phyloP scores from a whole-genome alignment of 768 basidiomycete genomes.

The Suillus luteus region DNA sequence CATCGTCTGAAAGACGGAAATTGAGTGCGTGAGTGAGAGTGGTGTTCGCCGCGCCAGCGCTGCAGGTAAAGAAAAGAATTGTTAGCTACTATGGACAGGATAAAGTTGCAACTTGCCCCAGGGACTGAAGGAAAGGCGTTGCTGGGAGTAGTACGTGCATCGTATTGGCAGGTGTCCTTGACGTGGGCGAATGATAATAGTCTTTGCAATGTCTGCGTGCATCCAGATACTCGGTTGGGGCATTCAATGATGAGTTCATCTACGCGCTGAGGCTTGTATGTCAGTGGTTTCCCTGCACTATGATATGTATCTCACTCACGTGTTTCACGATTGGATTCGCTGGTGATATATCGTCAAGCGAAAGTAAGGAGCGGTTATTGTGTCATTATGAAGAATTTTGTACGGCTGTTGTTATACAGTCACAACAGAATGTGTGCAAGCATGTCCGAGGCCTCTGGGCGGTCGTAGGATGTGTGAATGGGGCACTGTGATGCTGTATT shows the following conservation, averaged over 20 bases:
- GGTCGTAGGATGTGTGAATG: constrained; percentile 76
- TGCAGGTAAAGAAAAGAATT: too few relatives aligned
- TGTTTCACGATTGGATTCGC: constrained; percentile 79
- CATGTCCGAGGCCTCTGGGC: constrained; percentile 77
- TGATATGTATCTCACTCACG: constrained; percentile 23
- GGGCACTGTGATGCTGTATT: constrained; percentile 44
- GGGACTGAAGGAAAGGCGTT: too few relatives aligned
- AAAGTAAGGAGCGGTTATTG: constrained; percentile 74
- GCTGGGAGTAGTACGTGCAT: too few relatives aligned
- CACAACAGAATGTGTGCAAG: constrained; percentile 79
- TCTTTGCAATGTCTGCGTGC: constrained; percentile 63
- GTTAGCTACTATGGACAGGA: too few relatives aligned
- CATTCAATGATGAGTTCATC: constrained; percentile 82
- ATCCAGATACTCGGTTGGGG: constrained; percentile 59
- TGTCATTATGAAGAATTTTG: constrained; percentile 78
- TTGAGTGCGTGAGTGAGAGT: too few relatives aligned
- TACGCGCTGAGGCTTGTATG: constrained; percentile 55
- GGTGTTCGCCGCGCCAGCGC: too few relatives aligned
- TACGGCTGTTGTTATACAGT: constrained; percentile 76
- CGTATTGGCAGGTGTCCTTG: constrained; percentile 59
- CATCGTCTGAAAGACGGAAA: too few relatives aligned
- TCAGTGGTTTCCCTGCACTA: constrained; percentile 14
- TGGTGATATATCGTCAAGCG: constrained; percentile 54
- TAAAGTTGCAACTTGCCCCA: too few relatives aligned
- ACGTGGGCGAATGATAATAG: constrained; percentile 67